These are phyloP conservation scores for Solanum tacnaense DNA, from an alignment of 257 asterid genomes.

Conservation along the genomic window DNA sequence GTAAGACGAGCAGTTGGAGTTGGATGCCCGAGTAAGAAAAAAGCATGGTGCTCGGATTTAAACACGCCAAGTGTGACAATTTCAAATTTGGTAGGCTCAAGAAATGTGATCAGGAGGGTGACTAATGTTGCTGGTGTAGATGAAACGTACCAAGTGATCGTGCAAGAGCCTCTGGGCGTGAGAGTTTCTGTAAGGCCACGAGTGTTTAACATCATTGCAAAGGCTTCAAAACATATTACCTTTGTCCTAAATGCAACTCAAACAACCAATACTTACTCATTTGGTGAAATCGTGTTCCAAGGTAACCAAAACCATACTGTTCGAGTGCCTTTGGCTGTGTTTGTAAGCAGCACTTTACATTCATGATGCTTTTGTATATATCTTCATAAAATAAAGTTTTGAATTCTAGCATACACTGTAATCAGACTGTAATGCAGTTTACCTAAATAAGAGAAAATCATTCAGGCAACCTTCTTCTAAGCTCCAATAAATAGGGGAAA, in stretches of 20 bases:
- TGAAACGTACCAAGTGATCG: constrained; percentile 36
- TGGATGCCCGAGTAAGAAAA: constrained; percentile 26
- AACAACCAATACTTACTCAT: constrained; percentile 28
- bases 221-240: constrained; percentile 33
- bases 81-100: constrained; percentile 49
- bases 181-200: constrained; percentile 24
- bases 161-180: constrained; percentile 50
- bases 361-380: constrained; percentile 1
- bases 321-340: constrained; percentile 45
- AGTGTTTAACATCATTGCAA: constrained; percentile 28
- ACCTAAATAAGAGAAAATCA: not conserved
- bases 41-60: constrained; percentile 53
- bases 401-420: not conserved
- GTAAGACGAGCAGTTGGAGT: constrained; percentile 38
- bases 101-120: constrained; percentile 39
- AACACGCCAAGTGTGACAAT: constrained; percentile 50
- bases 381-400: not conserved
- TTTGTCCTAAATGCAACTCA: constrained; percentile 36
- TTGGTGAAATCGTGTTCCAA: constrained; percentile 42
- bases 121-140: constrained; percentile 37
- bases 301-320: constrained; percentile 41
- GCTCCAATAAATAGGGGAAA: not conserved
- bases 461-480: not conserved
- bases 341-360: constrained; percentile 30
- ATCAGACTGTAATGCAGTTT: not conserved